These are phyloP conservation scores for Boletus rubropictus DNA, from an alignment of 768 basidiomycete genomes.

Conservation along the genomic window DNA sequence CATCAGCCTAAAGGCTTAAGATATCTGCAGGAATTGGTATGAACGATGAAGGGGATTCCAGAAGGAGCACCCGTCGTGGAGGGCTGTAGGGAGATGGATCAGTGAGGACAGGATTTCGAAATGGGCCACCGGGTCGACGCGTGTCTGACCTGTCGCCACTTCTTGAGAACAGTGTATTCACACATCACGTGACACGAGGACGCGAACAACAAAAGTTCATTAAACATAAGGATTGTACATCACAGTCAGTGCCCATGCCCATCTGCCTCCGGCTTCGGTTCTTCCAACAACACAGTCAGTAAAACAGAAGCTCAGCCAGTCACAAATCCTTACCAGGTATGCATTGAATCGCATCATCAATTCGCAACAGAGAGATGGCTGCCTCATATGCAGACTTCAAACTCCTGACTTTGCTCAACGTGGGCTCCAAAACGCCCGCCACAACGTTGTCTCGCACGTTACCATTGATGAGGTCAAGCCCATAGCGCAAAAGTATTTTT, in stretches of 20 bases:
- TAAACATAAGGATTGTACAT: constrained; percentile 10
- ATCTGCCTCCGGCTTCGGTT: constrained; percentile 67
- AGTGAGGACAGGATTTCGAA: constrained; percentile 19
- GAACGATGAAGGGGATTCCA: constrained; percentile 12
- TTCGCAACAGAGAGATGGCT: constrained; percentile 87
- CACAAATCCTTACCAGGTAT: constrained; percentile 58
- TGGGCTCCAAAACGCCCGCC: constrained; percentile 93
- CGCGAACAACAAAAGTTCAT: not conserved
- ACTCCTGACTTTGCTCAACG: constrained; percentile 94
- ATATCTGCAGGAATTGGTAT: constrained; percentile 17
- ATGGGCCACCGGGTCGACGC: constrained; percentile 17
- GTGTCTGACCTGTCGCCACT: constrained; percentile 9
- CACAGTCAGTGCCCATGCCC: constrained; percentile 62
- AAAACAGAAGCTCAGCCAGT: constrained; percentile 7
- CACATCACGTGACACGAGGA: constrained; percentile 27
- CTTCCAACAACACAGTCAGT: constrained; percentile 34
- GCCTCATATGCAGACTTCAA: constrained; percentile 97
- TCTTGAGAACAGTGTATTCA: constrained; percentile 14
- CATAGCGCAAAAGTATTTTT: constrained; percentile 85
- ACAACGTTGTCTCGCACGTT: constrained; percentile 92
- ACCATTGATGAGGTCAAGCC: constrained; percentile 90
- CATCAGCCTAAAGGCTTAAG: constrained; percentile 31
- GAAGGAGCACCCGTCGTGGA: constrained; percentile 8
- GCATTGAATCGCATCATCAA: constrained; percentile 94
- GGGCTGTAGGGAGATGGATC: constrained; percentile 3